Evolutionary conservation across 331 rosid genomes (phyloP), one percentile per base, ranked within the genome.

Genomic region (Cydonia oblonga): DNA sequence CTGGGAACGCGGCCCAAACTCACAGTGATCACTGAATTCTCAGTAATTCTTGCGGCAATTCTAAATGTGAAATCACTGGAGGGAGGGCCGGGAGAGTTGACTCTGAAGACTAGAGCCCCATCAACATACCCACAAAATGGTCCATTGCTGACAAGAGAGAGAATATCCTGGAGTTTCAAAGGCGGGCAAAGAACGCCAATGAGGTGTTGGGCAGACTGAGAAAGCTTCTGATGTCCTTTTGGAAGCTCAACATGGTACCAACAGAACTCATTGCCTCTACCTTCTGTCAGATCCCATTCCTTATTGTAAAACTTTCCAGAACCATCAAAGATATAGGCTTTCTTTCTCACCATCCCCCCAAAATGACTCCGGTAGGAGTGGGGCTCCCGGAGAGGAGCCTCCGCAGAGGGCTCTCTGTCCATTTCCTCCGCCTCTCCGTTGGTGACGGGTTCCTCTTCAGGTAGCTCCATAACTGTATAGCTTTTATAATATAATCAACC

Each of bases 161-260:
- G 99, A 83, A 95, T 95, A 74, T 95, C 99, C 65, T 95, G 97
- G 56, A 95, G 96, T 56, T 89, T 95, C 92, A 95, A 76, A 24
- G 99, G 99, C 0, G 99, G 97, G 81, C 99, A 95, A 57, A 95
- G 89, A 80, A 83, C 90, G 40, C 87, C 86, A 49, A 95, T 95
- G 72, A 95, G 85, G 60, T 88, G 83, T 66, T 91, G 93, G 16
- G 97, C 96, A 79, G 92, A 91, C 78, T 91, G 96, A 22, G 89
- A 79, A 59, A 91, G 79, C 67, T 83, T 91, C 38, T 86, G 88
- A 80, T 88, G 87, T 68, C 84, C 96, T 73, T 88, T 95, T 3
- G 99, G 96, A 64, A 95, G 91, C 60, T 95, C 97, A 19, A 87
- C 97, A 79, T 95, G 99, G 82, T 95, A 91, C 99, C 98, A 95